Percentiles rank a stretch among this genome's conserved stretches.
Evolutionary conservation across 208 protist species (phyloP).

Genomic region (Trypanosoma vivax): DNA sequence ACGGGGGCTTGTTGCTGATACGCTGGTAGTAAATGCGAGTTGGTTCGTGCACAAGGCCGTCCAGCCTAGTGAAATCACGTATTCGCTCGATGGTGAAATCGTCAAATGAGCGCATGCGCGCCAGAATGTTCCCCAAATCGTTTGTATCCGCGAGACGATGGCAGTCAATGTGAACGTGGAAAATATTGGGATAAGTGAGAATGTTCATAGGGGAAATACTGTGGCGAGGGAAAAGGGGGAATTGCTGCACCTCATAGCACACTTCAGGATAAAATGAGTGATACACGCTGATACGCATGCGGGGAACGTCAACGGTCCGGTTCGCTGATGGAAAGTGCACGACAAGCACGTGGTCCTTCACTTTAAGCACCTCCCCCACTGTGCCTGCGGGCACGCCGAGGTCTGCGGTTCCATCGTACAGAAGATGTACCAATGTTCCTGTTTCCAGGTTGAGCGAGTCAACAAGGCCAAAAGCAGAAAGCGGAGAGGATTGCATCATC

Average conservation of each 20-base stretch:
- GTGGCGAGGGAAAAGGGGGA: conserved; percentile 73
- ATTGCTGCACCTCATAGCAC: conserved; percentile 71
- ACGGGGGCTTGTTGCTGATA: conserved; percentile 39
- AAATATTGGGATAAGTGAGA: conserved; percentile 37
- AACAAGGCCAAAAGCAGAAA: conserved; percentile 51
- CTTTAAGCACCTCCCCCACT: conserved; percentile 75
- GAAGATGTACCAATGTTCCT: conserved; percentile 64
- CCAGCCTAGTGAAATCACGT: conserved; percentile 60
- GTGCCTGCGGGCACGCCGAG: conserved; percentile 64
- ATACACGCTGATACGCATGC: conserved; percentile 63
- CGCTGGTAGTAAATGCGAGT: conserved; percentile 86
- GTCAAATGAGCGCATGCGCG: conserved; percentile 65
- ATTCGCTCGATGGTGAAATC: conserved; percentile 80
- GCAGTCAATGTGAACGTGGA: conserved; percentile 66
- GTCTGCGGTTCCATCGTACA: conserved; percentile 40
- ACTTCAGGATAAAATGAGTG: conserved; percentile 76
- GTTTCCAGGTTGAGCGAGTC: conserved; percentile 68
- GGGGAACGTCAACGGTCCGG: conserved; percentile 70
- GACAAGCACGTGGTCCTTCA: conserved; percentile 66
- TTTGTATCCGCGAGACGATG: conserved; percentile 83
- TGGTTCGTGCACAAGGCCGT: conserved; percentile 86
- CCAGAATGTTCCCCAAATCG: conserved; percentile 81
- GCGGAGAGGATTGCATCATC: conserved; percentile 45
- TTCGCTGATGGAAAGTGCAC: conserved; percentile 72
- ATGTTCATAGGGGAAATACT: conserved; percentile 63